phyloP scores from a whole-genome alignment of 805 yeast species.

The Saccharomycopsis sp. region DNA sequence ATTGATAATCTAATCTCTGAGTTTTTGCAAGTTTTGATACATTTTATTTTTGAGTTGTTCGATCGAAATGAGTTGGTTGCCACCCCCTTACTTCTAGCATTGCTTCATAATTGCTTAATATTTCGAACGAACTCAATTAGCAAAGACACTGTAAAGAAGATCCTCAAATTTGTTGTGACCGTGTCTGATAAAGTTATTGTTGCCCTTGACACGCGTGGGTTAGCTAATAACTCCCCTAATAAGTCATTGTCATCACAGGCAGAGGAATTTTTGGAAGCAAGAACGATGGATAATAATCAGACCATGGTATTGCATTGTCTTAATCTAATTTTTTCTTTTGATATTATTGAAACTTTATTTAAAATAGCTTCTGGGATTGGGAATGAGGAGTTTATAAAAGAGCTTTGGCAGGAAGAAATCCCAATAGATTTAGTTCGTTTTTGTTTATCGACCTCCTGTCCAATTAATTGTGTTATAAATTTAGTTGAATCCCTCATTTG shows the following conservation, averaged over 20 bases:
- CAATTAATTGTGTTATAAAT: slow-evolving; percentile 14
- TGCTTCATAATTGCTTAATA: slow-evolving; percentile 46
- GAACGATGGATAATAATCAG: slow-evolving; percentile 10
- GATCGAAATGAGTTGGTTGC: slow-evolving; percentile 23
- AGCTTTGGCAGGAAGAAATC: slow-evolving; percentile 13
- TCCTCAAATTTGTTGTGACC: slow-evolving; percentile 13
- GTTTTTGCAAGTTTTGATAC: slow-evolving; percentile 32
- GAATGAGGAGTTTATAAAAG: slow-evolving; percentile 3
- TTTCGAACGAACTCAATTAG: slow-evolving; percentile 60
- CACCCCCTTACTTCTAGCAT: slow-evolving; percentile 54
- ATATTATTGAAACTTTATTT: slow-evolving; percentile 18
- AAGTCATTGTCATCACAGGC: slow-evolving; percentile 8
- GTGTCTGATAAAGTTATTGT: slow-evolving; percentile 19
- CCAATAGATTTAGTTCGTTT: slow-evolving; percentile 16
- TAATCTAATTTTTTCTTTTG: slow-evolving; percentile 11
- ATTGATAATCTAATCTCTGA: slow-evolving; percentile 43
- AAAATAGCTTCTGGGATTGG: slow-evolving; percentile 10
- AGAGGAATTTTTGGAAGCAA: slow-evolving; percentile 7
- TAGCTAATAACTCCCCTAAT: slow-evolving; percentile 17
- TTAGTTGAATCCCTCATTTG: slow-evolving; percentile 9
- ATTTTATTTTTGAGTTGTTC: slow-evolving; percentile 26
- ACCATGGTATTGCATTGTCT: slow-evolving; percentile 7
- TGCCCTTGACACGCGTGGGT: slow-evolving; percentile 24
- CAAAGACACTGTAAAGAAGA: slow-evolving; percentile 30
- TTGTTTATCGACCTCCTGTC: slow-evolving; percentile 14